Evolutionary conservation across 805 yeast species (phyloP), one percentile per base, ranked within the genome.

Genomic region (Nematodospora valgi): DNA sequence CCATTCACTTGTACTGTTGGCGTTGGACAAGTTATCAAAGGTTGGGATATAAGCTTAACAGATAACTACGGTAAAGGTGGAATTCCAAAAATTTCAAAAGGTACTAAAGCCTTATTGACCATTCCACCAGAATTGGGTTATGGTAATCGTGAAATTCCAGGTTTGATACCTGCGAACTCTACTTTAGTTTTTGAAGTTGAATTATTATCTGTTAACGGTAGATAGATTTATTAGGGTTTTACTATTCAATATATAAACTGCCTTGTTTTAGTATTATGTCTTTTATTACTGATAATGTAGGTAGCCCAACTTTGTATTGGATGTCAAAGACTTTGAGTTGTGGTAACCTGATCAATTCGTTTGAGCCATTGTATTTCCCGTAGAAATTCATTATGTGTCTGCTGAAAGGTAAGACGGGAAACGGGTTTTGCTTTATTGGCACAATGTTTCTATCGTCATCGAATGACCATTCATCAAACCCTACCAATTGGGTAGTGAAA

Each of bases 1-100:
- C 96, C 98, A 48, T 91, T 91, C 81, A 91, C 86, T 64, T 84
- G 95, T 63, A 68, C 72, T 66, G 86, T 91, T 58, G 97, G 98
- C 63, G 95, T 86, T 48, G 96, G 97, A 47, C 95, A 84, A 69
- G 97, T 91, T 49, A 91, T 91, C 69, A 79, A 80, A 58, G 97
- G 41, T 19, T 38, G 41, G 41, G 41, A 38, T 27, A 34, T 38
- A 19, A 30, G 38, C 13, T 34, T 38, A 16, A 38, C 41, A 11
- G 31, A 38, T 24, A 33, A 33, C 13, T 33, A 15, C 21, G 38
- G 38, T 9, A 35, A 38, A 24, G 97, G 89, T 57, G 95, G 89
- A 44, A 86, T 88, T 59, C 96, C 97, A 37, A 80, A 88, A 66
- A 74, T 91, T 59, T 83, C 95, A 35, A 76, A 88, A 34, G 98